Evolutionary conservation across 108 stramenopile species (phyloP), one percentile per base, ranked within the genome.

Genomic region (Hondaea fermentalgiana): DNA sequence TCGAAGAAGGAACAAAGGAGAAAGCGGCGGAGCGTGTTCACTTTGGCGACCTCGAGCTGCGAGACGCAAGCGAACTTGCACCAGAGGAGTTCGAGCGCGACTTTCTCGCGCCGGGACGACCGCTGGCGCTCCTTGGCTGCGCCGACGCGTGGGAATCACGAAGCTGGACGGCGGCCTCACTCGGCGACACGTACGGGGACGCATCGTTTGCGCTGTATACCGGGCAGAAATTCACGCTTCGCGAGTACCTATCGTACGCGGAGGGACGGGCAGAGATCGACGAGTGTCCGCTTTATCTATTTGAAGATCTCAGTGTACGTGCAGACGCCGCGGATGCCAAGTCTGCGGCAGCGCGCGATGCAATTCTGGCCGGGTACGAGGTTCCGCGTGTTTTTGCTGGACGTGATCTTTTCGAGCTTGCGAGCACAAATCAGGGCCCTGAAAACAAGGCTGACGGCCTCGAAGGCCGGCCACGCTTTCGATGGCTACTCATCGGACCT

Each of bases 241-340:
- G 28, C 10, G 89, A 89, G 51, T 91, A 89, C 44, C 16, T 91
- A 4, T 5, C 42, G 3, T 91, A 91, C 42, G 76, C 76, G 51
- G 5, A 87, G 29, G 87, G 72, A 49, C 42, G 76, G 16, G 87
- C 57, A 51, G 72, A 97, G 88, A 59, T 60, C 2, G 99, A 99
- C 90, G 99, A 99, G 91, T 96, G 95, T 44, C 99, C 98, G 5
- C 93, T 99, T 17, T 99, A 99, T 91, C 93, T 99, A 35, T 99
- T 99, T 91, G 99, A 99, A 89, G 72, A 88, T 53, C 60, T 51
- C 35, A 53, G 92, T 96, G 89, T 89, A 91, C 72, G 83, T 88
- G 72, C 25, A 10, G 42, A 69, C 42, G 64, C 64, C 25, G 25
- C 42, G n/a, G 88, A 17, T 25, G 58, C 87, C 43, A 72, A 60